Evolutionary conservation across 2,329 filamentous ascomycete species (phyloP), one percentile per base, ranked within the genome.

Genomic region (Sclerotinia sclerotiorum): DNA sequence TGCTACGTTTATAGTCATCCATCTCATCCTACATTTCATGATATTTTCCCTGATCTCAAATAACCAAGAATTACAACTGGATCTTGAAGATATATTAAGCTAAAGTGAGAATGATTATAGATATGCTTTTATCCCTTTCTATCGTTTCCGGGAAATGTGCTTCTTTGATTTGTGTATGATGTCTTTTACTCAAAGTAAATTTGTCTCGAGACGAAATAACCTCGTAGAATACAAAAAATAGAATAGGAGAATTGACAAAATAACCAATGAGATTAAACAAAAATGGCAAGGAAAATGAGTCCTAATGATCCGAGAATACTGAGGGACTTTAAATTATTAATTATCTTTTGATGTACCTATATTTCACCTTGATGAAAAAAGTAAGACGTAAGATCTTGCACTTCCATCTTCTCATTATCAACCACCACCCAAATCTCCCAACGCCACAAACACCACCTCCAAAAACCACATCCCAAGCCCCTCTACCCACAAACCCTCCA

Each of bases 401-500:
- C 21, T 27, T 15, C 5, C 32, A 32, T 15, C 1, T 11, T 29
- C 19, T 21, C 19, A 8, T 19, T 10, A 55, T 55, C 32, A 32
- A 32, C 32, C 32, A 32, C 27, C 10, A 10, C 70, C 44, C 35
- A 62, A 8, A 51, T 52, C 24, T 73, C 72, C 58, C 54, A 64
- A 35, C 15, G 2, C n/a, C 65, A 67, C 46, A 69, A 72, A 64
- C 52, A 54, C 39, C 32, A 51, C 3, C 46, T 70, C 10, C 84
- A 89, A 73, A 67, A 70, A 29, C 76, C 79, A 17, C 80, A 82
- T 21, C 86, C 86, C 11, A 32, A 21, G 2, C 57, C 35, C 19
- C 24, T 11, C 6, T 49, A 61, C 44, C 57, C 27, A 27, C 15
- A 15, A 2, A 61, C 49, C 27, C 42, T 48, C 0, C 3, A n/a